These are phyloP conservation scores for Trypanosomatidae sp. DNA, from an alignment of 208 protist genomes.

Conservation along the genomic window DNA sequence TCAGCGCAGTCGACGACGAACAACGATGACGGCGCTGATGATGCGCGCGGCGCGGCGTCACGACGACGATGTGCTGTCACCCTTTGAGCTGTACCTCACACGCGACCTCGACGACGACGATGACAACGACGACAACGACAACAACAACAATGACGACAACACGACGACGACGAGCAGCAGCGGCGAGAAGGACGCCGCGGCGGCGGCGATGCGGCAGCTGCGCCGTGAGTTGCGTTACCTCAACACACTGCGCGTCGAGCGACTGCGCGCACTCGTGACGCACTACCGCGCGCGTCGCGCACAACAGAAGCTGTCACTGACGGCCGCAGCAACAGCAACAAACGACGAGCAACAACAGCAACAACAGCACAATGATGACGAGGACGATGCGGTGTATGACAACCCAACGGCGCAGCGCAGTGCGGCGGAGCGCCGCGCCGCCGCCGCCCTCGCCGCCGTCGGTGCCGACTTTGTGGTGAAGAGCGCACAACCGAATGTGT, in stretches of 20 bases:
- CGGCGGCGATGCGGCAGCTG: slow-evolving; percentile 16
- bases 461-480: slow-evolving; percentile 49
- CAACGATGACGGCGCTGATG: neutral
- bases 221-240: slow-evolving; percentile 32
- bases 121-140: neutral
- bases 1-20: neutral
- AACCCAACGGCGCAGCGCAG: neutral
- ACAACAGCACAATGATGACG: neutral
- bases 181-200: slow-evolving; percentile 7
- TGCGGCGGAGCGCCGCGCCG: neutral
- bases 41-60: slow-evolving; percentile 19
- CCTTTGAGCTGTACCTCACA: slow-evolving; percentile 8
- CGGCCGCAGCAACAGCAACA: too few species aligned
- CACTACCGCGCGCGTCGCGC: slow-evolving; percentile 20
- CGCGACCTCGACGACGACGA: slow-evolving; percentile 1
- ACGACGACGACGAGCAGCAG: neutral
- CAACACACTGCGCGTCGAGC: slow-evolving; percentile 20
- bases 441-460: neutral
- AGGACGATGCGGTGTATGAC: neutral
- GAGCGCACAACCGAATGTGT: slow-evolving; percentile 30
- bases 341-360: too few species aligned
- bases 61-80: slow-evolving; percentile 15
- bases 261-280: slow-evolving; percentile 29
- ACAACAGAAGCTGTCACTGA: too few species aligned
- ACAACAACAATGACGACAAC: slow-evolving; percentile 1